Percentiles rank a stretch among this genome's conserved stretches.
These are phyloP conservation scores for Cladophialophora immunda DNA, from an alignment of 2,329 filamentous ascomycete genomes.

Conservation along the genomic window DNA sequence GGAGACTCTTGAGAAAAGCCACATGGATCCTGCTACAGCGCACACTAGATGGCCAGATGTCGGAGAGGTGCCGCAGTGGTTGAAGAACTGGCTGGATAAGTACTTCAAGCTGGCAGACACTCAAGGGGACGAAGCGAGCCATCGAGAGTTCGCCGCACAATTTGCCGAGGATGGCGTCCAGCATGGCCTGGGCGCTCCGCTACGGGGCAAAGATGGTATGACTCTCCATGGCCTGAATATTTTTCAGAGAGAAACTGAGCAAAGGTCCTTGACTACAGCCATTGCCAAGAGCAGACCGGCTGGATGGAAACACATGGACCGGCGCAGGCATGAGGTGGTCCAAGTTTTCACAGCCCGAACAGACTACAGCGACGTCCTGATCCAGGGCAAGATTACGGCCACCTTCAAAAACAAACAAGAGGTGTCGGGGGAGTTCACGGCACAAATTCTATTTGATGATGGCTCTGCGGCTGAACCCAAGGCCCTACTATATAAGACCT, in stretches of 20 bases:
- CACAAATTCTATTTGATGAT: constrained; percentile 3
- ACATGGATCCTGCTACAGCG: neutral
- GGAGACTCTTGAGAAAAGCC: neutral
- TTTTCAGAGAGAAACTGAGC: neutral
- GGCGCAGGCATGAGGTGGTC: constrained; percentile 4
- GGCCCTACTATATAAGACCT: neutral
- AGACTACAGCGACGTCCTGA: constrained; percentile 7
- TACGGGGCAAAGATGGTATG: neutral
- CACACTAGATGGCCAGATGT: constrained; percentile 4
- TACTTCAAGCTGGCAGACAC: neutral
- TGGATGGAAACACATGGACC: constrained; percentile 7
- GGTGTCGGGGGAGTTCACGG: neutral
- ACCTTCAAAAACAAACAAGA: constrained; percentile 8
- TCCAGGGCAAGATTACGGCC: constrained; percentile 7
- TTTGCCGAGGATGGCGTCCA: constrained; percentile 8
- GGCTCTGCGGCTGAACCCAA: constrained; percentile 1
- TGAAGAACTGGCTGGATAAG: neutral
- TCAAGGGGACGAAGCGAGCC: constrained; percentile 6
- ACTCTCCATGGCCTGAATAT: neutral
- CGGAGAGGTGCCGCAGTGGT: constrained; percentile 7
- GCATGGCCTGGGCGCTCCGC: constrained; percentile 1
- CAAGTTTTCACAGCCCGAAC: constrained; percentile 2
- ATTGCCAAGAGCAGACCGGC: neutral
- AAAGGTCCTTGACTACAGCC: neutral
- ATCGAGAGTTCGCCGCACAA: neutral